A percentile compares a stretch with the other conserved stretches of the same genome.
phyloP scores from a whole-genome alignment of 2,329 filamentous ascomycete genomes.

The Sporothrix protearum region DNA sequence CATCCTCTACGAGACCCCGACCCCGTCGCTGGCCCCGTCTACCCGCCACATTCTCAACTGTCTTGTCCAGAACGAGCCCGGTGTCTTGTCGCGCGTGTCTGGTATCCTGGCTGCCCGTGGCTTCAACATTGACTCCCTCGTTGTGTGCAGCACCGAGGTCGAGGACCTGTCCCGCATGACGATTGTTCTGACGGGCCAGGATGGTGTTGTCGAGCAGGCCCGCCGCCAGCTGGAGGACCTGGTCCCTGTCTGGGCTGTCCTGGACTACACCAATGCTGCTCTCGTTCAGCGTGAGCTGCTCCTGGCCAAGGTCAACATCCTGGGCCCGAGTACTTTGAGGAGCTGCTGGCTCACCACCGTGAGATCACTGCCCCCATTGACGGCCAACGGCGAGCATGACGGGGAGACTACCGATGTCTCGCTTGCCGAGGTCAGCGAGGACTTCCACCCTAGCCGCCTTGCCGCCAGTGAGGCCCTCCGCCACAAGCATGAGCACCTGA shows the following conservation, averaged over 20 bases:
- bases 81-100: constrained; percentile 92
- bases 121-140: constrained; percentile 98
- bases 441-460: constrained; percentile 88
- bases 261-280: constrained; percentile 90
- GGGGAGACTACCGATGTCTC: constrained; percentile 39
- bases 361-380: constrained; percentile 63
- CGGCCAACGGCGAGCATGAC: constrained; percentile 44
- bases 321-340: constrained; percentile 97
- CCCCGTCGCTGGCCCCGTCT: constrained; percentile 74
- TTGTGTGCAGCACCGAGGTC: constrained; percentile 97
- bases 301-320: constrained; percentile 91
- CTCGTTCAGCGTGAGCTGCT: constrained; percentile 94
- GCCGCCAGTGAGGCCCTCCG: constrained; percentile 83
- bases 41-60: constrained; percentile 98
- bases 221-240: constrained; percentile 92
- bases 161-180: constrained; percentile 98
- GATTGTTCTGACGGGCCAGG: constrained; percentile 92
- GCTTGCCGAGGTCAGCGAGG: constrained; percentile 51
- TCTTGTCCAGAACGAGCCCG: constrained; percentile 97
- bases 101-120: constrained; percentile 93
- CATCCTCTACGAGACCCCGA: constrained; percentile 97
- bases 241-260: constrained; percentile 95
- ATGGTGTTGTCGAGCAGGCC: constrained; percentile 96
- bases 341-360: constrained; percentile 89
- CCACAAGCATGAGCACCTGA: constrained; percentile 96